Base-by-base conservation (phyloP, 2,329 filamentous ascomycete species). In the Alternaria burnsii region DNA sequence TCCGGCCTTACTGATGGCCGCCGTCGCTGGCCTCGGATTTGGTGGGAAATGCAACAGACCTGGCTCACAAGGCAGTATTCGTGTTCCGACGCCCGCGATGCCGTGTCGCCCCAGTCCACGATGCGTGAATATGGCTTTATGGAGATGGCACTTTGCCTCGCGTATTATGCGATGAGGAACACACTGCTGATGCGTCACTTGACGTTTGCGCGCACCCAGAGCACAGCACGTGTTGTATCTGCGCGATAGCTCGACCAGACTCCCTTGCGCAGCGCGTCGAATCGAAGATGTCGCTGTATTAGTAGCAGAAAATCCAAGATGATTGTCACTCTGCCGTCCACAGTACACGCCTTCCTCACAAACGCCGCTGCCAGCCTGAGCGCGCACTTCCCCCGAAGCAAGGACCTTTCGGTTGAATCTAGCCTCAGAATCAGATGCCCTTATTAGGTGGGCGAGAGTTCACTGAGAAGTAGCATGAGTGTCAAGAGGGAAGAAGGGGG, bases 391-490 rank as follows among this genome's bases (percentile, higher is more conserved):
- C 71, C 67, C 63, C 72, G 72, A 71, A 71, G 70, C 68, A 71
- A 68, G 66, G 70, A 69, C 65, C 67, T 66, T 67, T 66, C 70
- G 70, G 64, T 46, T 61, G 69, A 73, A 70, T 73, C 72, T 75
- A 77, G 71, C 66, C 61, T 71, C 62, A 73, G 67, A 73, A 74
- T 67, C 73, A 76, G 72, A 76, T 65, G 74, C 76, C 76, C 76
- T 76, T 76, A 76, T 76, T 76, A 76, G 59, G 67, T 71, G 75
- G 76, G 76, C 76, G 62, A 66, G 65, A 70, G 65, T 70, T 76
- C 75, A 77, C 75, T 69, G 68, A 74, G 66, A 71, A 76, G 73
- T 71, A 71, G 69, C 74, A 77, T 75, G 68, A 63, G 69, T 70
- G 60, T 63, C 63, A 66, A 71, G 62, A 71, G 63, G 66, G 71